phyloP scores from a whole-genome alignment of 1,284 basidiomycete genomes.

The Cryptococcus sp. region DNA sequence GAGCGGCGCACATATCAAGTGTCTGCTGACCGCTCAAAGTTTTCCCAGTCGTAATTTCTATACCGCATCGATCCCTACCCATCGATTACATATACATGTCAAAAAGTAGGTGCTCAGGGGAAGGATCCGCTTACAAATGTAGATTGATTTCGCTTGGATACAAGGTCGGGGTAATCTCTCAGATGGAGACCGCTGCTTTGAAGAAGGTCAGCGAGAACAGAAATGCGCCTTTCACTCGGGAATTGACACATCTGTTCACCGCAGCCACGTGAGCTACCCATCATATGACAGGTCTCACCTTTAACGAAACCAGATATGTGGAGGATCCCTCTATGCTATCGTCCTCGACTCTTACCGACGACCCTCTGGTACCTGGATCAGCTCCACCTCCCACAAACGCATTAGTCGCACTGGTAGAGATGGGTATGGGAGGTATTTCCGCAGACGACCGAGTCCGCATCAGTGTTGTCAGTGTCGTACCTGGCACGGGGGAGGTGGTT shows the following conservation, averaged over 20 bases:
- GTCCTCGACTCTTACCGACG: slow-evolving; percentile 33
- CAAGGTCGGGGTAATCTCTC: slow-evolving; percentile 88
- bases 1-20: too few species aligned
- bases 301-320: slow-evolving; percentile 35
- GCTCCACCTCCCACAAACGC: slow-evolving; percentile 42
- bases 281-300: slow-evolving; percentile 9
- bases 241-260: slow-evolving; percentile 78
- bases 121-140: slow-evolving; percentile 14
- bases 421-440: slow-evolving; percentile 53
- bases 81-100: slow-evolving; percentile 77
- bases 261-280: slow-evolving; percentile 69
- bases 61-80: slow-evolving; percentile 75
- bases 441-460: slow-evolving; percentile 60
- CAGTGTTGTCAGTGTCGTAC: slow-evolving; percentile 73
- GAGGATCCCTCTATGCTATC: slow-evolving; percentile 38
- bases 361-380: slow-evolving; percentile 29
- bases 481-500: slow-evolving; percentile 82
- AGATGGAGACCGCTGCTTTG: slow-evolving; percentile 89
- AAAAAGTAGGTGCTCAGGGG: slow-evolving; percentile 61
- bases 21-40: slow-evolving; percentile 9
- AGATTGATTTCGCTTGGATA: slow-evolving; percentile 72
- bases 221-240: slow-evolving; percentile 74
- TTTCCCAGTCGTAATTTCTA: slow-evolving; percentile 74
- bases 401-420: slow-evolving; percentile 60
- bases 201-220: slow-evolving; percentile 85